Base-by-base conservation (phyloP, 768 basidiomycete genomes). In the Phlebiopsis flavidoalba region DNA sequence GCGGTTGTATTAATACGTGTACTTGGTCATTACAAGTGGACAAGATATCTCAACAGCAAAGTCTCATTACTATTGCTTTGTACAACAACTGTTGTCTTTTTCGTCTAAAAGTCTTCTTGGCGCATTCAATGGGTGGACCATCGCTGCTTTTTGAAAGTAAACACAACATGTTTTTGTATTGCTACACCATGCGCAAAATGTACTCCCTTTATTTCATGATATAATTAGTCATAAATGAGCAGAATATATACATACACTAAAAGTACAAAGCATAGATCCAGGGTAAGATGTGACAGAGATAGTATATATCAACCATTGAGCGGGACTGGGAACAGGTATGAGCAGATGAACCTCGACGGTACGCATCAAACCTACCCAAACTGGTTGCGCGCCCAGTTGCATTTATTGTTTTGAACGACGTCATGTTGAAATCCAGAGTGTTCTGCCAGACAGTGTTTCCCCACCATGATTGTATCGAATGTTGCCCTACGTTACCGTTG, bases 391-490 rank as follows among this genome's bases (percentile, higher is more conserved):
- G 21, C 17, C 57, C 57, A n/a, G 57, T 58, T 17, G 55, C 35
- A 14, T 47, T 37, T 17, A 67, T 1, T 2, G 26, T 51, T 58
- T 60, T 64, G 47, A 62, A 40, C 17, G 70, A 22, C 3, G 63
- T 48, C 14, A 64, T 64, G 2, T 33, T n/a, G 1, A 47, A 67
- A 49, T 77, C 76, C 5, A 64, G 72, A 0, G 73, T 77, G 0
- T 70, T 68, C 36, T 48, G 2, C 64, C 54, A 71, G 8, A 73
- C 69, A 61, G 73, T 80, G 62, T 89, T 89, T 8, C 88, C 89
- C 88, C 87, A 89, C 89, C 89, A 91, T 1, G 63, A 47, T 59
- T 81, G 80, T 35, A 90, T 68, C 3, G 63, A 84, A 26, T 75
- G 71, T 8, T 67, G 3, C 3, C 86, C 88, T 60, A 89, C 86